Conservation (phyloP, 106 monocot genomes). For the Xerophyta viscosa region DNA sequence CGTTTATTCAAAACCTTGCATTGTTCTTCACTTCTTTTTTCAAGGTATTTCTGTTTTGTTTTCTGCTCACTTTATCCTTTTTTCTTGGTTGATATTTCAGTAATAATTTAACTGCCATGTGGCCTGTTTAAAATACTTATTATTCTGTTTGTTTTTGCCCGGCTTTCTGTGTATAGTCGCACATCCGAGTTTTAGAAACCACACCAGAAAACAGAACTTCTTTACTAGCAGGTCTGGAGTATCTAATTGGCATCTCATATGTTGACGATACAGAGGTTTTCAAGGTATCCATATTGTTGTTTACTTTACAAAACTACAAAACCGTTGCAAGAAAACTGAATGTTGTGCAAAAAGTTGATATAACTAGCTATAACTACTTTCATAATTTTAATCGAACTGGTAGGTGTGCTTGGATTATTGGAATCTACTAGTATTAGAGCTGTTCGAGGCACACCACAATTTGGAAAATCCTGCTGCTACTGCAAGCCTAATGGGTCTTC, state of each 20-base stretch:
- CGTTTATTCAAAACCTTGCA: constrained; percentile 95
- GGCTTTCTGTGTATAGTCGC: too few relatives aligned
- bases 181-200: constrained; percentile 83
- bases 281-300: constrained; percentile 42
- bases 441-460: constrained; percentile 84
- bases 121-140: too few relatives aligned
- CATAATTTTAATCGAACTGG: background rate
- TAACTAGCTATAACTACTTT: too few relatives aligned
- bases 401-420: constrained; percentile 99
- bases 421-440: constrained; percentile 74
- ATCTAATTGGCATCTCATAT: constrained; percentile 93
- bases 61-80: background rate
- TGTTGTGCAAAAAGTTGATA: too few relatives aligned
- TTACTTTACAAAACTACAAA: too few relatives aligned
- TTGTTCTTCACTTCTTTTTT: constrained; percentile 92
- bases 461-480: constrained; percentile 68
- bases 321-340: too few relatives aligned
- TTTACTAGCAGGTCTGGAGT: constrained; percentile 83
- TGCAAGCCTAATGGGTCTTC: constrained; percentile 83
- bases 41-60: constrained; percentile 47
- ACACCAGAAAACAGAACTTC: constrained; percentile 58
- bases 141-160: too few relatives aligned
- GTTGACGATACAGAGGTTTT: constrained; percentile 99
- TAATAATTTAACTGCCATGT: too few relatives aligned
- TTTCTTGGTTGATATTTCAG: too few relatives aligned